Conservation (phyloP, 2,329 filamentous ascomycete species). For the Pseudocercospora eumusae region DNA sequence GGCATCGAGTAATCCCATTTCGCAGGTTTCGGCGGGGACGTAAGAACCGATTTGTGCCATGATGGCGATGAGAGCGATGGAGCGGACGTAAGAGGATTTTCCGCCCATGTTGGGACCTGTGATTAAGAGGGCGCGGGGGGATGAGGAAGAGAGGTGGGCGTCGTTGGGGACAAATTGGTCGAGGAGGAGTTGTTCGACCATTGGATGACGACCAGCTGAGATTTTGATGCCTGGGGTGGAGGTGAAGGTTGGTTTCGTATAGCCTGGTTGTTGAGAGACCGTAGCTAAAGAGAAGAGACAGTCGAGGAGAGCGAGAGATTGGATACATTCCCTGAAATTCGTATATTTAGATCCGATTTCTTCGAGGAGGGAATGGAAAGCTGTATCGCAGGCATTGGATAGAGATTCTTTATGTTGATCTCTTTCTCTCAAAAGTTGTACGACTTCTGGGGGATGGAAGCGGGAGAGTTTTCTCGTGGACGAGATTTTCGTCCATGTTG, state of each 20-base stretch:
- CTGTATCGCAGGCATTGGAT: slow-evolving; percentile 83
- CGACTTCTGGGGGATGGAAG: slow-evolving; percentile 91
- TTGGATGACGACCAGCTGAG: slow-evolving; percentile 79
- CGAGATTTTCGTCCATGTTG: slow-evolving; percentile 91
- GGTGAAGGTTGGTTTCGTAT: slow-evolving; percentile 73
- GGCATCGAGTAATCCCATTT: slow-evolving; percentile 81
- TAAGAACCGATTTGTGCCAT: slow-evolving; percentile 95
- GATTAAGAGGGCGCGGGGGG: slow-evolving; percentile 75
- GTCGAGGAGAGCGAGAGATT: slow-evolving; percentile 82
- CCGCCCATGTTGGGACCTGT: slow-evolving; percentile 99
- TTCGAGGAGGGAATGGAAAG: slow-evolving; percentile 70
- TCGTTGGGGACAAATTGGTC: slow-evolving; percentile 90
- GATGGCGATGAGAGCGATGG: slow-evolving; percentile 85
- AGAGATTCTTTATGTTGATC: slow-evolving; percentile 95
- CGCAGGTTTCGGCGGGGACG: slow-evolving; percentile 75
- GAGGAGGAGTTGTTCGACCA: slow-evolving; percentile 88
- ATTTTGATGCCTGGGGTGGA: slow-evolving; percentile 69
- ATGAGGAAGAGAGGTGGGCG: slow-evolving; percentile 67
- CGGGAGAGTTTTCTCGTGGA: slow-evolving; percentile 90
- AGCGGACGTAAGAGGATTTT: slow-evolving; percentile 95
- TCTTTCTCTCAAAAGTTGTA: slow-evolving; percentile 78
- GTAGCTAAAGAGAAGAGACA: slow-evolving; percentile 83
- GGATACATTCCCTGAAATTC: slow-evolving; percentile 81
- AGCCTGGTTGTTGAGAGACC: slow-evolving; percentile 83
- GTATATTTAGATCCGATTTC: slow-evolving; percentile 84